Evolutionary conservation across 345 rosid genomes (phyloP), one percentile per base, ranked within the genome.

Genomic region (Stellera chamaejasme): DNA sequence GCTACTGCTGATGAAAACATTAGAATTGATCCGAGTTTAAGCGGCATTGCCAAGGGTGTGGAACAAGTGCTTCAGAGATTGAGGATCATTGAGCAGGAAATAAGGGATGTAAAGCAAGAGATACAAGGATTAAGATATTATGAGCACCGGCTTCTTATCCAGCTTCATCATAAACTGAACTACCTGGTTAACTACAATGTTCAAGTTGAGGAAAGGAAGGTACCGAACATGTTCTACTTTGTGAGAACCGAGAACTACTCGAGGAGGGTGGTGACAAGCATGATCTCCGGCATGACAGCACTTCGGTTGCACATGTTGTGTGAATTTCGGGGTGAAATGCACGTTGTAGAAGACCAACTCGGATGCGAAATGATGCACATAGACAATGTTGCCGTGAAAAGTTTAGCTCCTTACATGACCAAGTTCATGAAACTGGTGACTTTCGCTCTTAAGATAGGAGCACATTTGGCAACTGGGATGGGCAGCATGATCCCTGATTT

Each of bases 401-500:
- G 75, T 39, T 69, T 84, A 75, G 98, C 95, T 71, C 97, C 97
- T 39, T 81, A 84, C 73, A 82, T 84, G 93, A 72, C 81, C 48
- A 78, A 70, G 68, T 89, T 93, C 88, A 83, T 89, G 97, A 89
- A 67, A 64, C 66, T 93, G 62, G 28, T 87, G 27, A 93, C 99
- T 12, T 84, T 89, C 69, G 96, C 95, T 7, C 80, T 89, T 36
- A 82, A 85, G 78, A 93, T 89, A 42, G 99, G 97, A 56, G 96
- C 96, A 10, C 92, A 93, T 74, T 77, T 91, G 62, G 97, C 90
- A 27, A 81, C 79, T 39, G 96, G 96, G 52, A 82, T 88, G 97
- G 96, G 98, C 68, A 78, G 79, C 62, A 60, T 92, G 85, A 92
- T 92, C 79, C 96, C 98, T 15, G 95, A 92, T 70, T 80, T 88